Base-by-base conservation (phyloP, 805 yeast species). In the Hanseniaspora lachancei region DNA sequence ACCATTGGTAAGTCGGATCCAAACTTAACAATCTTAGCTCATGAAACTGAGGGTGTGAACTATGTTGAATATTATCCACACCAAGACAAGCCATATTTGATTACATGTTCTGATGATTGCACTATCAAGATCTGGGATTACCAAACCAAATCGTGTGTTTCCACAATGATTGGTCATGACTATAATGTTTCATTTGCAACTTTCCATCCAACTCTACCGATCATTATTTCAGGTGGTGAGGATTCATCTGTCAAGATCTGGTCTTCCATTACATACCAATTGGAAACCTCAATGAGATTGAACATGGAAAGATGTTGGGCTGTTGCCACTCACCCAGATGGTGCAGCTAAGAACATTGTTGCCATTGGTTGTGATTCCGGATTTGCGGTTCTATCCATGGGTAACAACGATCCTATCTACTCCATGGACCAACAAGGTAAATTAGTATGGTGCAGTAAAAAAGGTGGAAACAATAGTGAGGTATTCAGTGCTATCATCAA, bases 271-370 rank as follows among this genome's bases (percentile, higher is more conserved):
- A 88, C 97, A 38, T 93, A 91, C 73, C 88, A 87, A 71, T 77
- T 91, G 61, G 97, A 91, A 71, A 89, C 89, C 71, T 82, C 96
- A 8, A 74, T 91, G 59, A 89, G 88, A 71, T 82, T 86, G 67
- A 88, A 96, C 50, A 77, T 91, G 68, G 97, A 93, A 70, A 82
- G 99, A 65, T 93, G 93, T 53, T 93, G 99, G 99, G 89, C 97
- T 76, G 80, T 86, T 54, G 79, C 89, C 39, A 73, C 85, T 47
- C 81, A 82, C 63, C 82, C 82, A 61, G 71, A 76, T 43, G 72
- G 71, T 44, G 34, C 39, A n/a, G 80, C 80, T 60, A 79, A 87
- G 49, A 88, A 87, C 66, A 74, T 86, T 58, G 76, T 91, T 59
- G 93, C 96, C 15, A 79, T 89, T 58, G 99, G 99, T 62, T 89